Percentiles rank a stretch among this genome's conserved stretches.
phyloP scores from a whole-genome alignment of 148 eudicot species.

The Camellia sinensis region DNA sequence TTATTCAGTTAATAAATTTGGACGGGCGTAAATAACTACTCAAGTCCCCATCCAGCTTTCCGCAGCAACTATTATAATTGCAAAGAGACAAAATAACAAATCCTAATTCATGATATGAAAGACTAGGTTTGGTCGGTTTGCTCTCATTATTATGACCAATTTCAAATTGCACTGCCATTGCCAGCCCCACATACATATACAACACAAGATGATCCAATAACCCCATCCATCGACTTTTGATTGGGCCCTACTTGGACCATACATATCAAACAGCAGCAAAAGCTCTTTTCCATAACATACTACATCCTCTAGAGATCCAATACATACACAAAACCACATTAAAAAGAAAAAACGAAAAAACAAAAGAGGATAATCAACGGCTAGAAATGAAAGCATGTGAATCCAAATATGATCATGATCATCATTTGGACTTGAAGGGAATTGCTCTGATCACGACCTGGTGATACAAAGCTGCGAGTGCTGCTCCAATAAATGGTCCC shows the following conservation, averaged over 20 bases:
- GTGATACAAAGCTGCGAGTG: conserved; percentile 48
- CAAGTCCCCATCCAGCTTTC: background rate
- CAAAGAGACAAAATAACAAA: background rate
- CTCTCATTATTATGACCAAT: background rate
- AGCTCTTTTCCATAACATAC: too few species aligned
- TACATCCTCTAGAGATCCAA: background rate
- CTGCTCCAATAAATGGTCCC: conserved; percentile 53
- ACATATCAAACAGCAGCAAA: background rate
- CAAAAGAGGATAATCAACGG: background rate
- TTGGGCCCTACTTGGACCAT: background rate
- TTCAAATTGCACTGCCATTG: background rate
- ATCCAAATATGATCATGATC: background rate
- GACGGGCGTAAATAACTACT: background rate
- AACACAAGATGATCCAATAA: background rate
- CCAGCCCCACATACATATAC: background rate
- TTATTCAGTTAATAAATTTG: background rate
- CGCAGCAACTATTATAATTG: background rate
- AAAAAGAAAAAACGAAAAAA: background rate
- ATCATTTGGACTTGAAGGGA: conserved; percentile 44
- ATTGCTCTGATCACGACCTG: conserved; percentile 51
- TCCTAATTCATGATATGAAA: background rate
- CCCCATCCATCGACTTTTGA: background rate
- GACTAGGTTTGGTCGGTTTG: conserved; percentile 1
- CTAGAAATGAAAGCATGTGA: background rate
- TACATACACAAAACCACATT: background rate